Evolutionary conservation across 371 early-diverging fungal species (phyloP), one percentile per base, ranked within the genome.

Genomic region (Syncephalis plumigaleata): DNA sequence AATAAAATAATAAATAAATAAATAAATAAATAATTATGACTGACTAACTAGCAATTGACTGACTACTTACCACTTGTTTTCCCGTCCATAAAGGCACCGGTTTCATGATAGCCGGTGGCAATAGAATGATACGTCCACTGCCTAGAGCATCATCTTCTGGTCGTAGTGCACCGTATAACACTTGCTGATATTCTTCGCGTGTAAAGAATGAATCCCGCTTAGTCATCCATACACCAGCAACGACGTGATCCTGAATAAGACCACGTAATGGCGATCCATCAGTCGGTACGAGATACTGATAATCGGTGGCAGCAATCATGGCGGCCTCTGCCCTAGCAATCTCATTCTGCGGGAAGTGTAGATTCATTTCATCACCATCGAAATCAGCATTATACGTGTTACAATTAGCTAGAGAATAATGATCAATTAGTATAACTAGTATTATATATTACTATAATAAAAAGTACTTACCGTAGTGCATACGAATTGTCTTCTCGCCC

Each of bases 351-450:
- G 98, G 98, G 59, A 98, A 98, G 69, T 99, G 99, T 55, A 97
- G 81, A 67, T 99, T 99, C 98, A 99, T 99, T 68, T 99, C 99
- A 69, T 99, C 99, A 60, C 99, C 99, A 67, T 99, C 99, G 69
- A 99, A 99, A 78, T 99, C 99, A 50, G 99, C 99, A 64, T 97
- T 97, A 59, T 91, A 93, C 7, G 92, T 84, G 61, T 94, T 95
- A 69, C 92, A 91, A 64, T 81, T 86, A 23, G 46, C 42, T 31
- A 31, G 11, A 31, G 4, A 31, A 31, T 7, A 31, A 11, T 18
- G 42, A 26, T 27, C 24, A 36, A 25, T 22, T 17, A 49, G 9
- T 23, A 47, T 21, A 25, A 52, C 8, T 18, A 54, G 54, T 53
- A 44, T 68, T 65, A 53, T 65, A 65, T 11, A 25, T 44, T 22